Conservation (phyloP, 192 early-diverging fungal genomes). For the Cladochytrium replicatum region DNA sequence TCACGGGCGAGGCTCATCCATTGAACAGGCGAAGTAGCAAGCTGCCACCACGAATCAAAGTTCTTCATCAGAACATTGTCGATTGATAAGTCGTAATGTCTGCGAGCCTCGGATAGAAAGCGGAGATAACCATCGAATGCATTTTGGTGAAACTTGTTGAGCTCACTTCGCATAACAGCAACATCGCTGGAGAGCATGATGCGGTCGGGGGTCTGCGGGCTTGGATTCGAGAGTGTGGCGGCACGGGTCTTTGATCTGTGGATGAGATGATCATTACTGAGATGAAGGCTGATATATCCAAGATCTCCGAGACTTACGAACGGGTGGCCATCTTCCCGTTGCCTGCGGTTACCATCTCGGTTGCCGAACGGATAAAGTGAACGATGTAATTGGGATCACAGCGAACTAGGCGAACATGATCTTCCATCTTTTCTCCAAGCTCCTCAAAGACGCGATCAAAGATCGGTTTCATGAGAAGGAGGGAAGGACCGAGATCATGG, state of each 20-base stretch:
- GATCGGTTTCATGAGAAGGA: slow-evolving; percentile 41
- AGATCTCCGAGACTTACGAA: not conserved
- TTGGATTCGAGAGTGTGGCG: too few relatives aligned
- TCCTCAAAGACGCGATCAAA: slow-evolving; percentile 40
- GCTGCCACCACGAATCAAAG: slow-evolving; percentile 32
- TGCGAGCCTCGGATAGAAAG: slow-evolving; percentile 26
- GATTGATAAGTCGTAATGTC: slow-evolving; percentile 39
- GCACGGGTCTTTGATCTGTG: too few relatives aligned
- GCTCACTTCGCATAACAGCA: slow-evolving; percentile 34
- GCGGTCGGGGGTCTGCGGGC: slow-evolving; percentile 32
- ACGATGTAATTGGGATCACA: slow-evolving; percentile 44
- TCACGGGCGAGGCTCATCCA: slow-evolving; percentile 25
- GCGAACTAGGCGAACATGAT: slow-evolving; percentile 34
- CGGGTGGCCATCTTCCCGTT: not conserved
- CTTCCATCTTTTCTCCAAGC: slow-evolving; percentile 30
- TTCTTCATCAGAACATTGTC: slow-evolving; percentile 34
- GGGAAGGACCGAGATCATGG: slow-evolving; percentile 53
- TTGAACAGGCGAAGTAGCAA: slow-evolving; percentile 27
- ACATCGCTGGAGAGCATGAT: slow-evolving; percentile 40
- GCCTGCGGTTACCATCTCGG: not conserved
- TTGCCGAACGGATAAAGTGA: slow-evolving; percentile 23
- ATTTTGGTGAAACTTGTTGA: slow-evolving; percentile 37
- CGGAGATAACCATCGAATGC: slow-evolving; percentile 29
- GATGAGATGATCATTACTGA: too few relatives aligned
- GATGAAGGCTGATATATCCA: too few relatives aligned